phyloP scores from a whole-genome alignment of 805 yeast genomes.

The Metschnikowia lochheadii region DNA sequence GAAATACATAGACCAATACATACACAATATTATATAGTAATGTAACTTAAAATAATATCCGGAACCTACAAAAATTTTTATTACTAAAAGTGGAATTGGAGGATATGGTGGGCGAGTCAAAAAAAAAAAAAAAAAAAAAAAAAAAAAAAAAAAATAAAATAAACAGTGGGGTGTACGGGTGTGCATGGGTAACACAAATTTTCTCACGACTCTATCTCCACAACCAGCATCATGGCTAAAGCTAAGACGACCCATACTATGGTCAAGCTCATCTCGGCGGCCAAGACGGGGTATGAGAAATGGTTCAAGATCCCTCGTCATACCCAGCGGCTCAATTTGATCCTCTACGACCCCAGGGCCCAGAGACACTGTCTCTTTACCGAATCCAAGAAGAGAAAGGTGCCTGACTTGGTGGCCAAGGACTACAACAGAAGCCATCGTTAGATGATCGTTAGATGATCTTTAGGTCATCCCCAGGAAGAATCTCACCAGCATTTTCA shows the following conservation, averaged over 20 bases:
- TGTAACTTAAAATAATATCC: too few relatives aligned
- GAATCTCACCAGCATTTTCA: too few relatives aligned
- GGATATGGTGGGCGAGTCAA: too few relatives aligned
- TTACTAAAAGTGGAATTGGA: background rate
- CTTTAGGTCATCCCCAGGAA: too few relatives aligned
- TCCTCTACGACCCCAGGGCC: constrained; percentile 46
- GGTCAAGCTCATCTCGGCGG: constrained; percentile 82
- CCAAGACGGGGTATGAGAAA: constrained; percentile 84
- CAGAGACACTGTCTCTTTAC: constrained; percentile 88
- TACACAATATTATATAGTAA: too few relatives aligned
- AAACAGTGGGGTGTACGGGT: background rate
- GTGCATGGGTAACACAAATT: background rate
- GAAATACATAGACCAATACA: too few relatives aligned
- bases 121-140: too few relatives aligned
- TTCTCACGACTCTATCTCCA: background rate
- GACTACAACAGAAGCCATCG: constrained; percentile 29
- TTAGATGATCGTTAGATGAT: background rate
- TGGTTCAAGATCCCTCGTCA: constrained; percentile 79
- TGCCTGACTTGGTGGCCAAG: constrained; percentile 44
- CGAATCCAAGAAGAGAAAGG: constrained; percentile 84
- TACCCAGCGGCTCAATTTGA: constrained; percentile 72
- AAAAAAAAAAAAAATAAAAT: too few relatives aligned
- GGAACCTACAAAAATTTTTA: too few relatives aligned
- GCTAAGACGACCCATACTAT: constrained; percentile 77
- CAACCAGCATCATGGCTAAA: constrained; percentile 25